Evolutionary conservation across 495 filamentous ascomycete species (phyloP), one percentile per base, ranked within the genome.

Genomic region (Aspergillus baeticus): DNA sequence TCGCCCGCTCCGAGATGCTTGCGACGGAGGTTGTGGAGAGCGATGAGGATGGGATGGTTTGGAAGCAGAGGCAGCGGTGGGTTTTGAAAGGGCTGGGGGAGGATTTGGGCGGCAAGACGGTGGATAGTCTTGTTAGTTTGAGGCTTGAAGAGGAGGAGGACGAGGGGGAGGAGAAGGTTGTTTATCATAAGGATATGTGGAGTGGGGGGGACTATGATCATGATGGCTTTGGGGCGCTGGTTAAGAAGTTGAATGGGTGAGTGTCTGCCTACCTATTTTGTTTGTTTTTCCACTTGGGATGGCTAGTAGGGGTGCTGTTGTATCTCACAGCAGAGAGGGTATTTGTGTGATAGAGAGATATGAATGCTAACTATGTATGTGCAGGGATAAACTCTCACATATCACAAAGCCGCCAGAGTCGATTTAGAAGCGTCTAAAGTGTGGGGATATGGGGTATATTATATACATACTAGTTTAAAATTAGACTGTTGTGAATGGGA

Each of bases 171-270:
- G 52, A 55, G 53, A 48, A 49, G 35, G 53, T 49, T 15, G 53
- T 55, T 15, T 55, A 55, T 49, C 53, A 55, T 42, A 55, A 55
- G 35, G 53, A 49, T 55, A 49, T 55, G 44, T 55, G 44, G 44
- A 42, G 39, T 41, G 43, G 42, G 44, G 21, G 41, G 14, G 44
- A 55, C 26, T 55, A 55, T 55, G 23, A 31, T 21, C 44, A 49
- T 55, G 43, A 49, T 0, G 44, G 53, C 6, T 33, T 49, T 8
- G 53, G 53, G n/a, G 53, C 53, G 1, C 13, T 10, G 31, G 26
- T 55, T 1, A 55, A 55, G 53, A 55, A 55, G 43, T 21, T 55
- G 13, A 46, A 55, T 48, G 53, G 53, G 53, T 55, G 18, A 17
- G 53, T 29, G 21, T 2, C 3, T 8, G 10, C n/a, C n/a, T n/a